Evolutionary conservation across 441 rosid genomes (phyloP), one percentile per base, ranked within the genome.

Genomic region (Lepidium campestre): DNA sequence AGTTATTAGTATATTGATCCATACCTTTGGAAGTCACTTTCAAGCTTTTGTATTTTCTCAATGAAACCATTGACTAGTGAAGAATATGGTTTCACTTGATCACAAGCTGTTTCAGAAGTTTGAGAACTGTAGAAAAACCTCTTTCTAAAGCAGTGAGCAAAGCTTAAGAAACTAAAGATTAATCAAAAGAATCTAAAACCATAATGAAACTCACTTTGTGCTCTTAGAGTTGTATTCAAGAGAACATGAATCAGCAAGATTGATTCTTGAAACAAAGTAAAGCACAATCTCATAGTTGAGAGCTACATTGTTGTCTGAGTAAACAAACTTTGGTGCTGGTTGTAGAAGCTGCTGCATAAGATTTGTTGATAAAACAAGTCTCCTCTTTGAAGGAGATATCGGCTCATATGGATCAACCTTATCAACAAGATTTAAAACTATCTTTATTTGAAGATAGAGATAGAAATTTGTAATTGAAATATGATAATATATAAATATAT

Each of bases 291-390:
- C 86, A 70, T 70, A 79, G 60, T 75, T 66, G 39, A 77, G 67
- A 39, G 60, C 41, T 54, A 78, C 78, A 65, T 84, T 84, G 54
- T 57, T 14, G 18, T 75, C 75, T 10, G 78, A 73, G 73, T 85
- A 59, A 52, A 78, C 68, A 22, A 72, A 80, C 1, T 75, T 37
- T 35, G 91, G 83, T 57, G 86, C 80, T 61, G 94, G 82, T 46
- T 39, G 71, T 67, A 84, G 77, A 49, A 90, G 76, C 42, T 81
- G 85, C 79, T 89, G 96, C 88, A 86, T 83, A 61, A 91, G 95
- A 62, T 80, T 84, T 32, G 85, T 85, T 3, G 95, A 81, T 72
- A 77, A 75, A 61, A 85, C 56, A 67, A 87, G 80, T 68, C 97
- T 87, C 77, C 84, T 79, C 82, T 78, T 89, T 54, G 88, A 75